These are phyloP conservation scores for Potentilla sterilis DNA, from an alignment of 306 rosid genomes.

Conservation along the genomic window DNA sequence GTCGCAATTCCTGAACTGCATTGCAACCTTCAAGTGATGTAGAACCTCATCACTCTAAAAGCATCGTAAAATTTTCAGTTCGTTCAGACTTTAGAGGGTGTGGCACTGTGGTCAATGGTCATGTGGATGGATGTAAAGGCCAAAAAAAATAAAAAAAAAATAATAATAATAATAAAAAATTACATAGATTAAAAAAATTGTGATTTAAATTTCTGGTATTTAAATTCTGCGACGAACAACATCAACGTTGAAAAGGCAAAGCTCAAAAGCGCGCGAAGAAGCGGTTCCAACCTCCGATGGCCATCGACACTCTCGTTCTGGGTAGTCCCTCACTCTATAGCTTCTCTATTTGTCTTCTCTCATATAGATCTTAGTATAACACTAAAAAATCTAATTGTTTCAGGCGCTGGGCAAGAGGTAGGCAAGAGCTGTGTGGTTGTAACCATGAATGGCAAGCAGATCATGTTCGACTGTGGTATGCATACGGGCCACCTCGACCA, in stretches of 20 bases:
- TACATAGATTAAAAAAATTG: too few species aligned
- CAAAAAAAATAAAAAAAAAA: too few species aligned
- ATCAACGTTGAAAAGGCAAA: not conserved
- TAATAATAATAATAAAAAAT: too few species aligned
- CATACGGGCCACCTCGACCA: constrained; percentile 70
- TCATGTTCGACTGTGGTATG: constrained; percentile 98
- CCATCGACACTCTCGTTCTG: constrained; percentile 63
- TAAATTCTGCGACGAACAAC: not conserved
- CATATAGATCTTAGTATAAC: too few species aligned
- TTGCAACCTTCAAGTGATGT: too few species aligned
- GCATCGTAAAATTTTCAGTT: too few species aligned
- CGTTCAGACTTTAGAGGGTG: too few species aligned
- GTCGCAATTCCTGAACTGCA: too few species aligned
- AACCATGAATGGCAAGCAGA: constrained; percentile 75
- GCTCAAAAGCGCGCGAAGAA: constrained; percentile 29
- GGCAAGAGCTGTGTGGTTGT: constrained; percentile 94
- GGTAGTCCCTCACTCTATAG: constrained; percentile 34
- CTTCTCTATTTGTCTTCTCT: not conserved
- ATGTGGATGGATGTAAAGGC: too few species aligned
- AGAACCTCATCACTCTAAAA: too few species aligned
- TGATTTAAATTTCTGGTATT: not conserved
- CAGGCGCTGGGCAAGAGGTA: constrained; percentile 97
- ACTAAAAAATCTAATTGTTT: too few species aligned
- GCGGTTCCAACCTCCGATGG: constrained; percentile 13
- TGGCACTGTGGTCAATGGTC: too few species aligned